phyloP scores from a whole-genome alignment of 257 asterid species.

The Catharanthus roseus region DNA sequence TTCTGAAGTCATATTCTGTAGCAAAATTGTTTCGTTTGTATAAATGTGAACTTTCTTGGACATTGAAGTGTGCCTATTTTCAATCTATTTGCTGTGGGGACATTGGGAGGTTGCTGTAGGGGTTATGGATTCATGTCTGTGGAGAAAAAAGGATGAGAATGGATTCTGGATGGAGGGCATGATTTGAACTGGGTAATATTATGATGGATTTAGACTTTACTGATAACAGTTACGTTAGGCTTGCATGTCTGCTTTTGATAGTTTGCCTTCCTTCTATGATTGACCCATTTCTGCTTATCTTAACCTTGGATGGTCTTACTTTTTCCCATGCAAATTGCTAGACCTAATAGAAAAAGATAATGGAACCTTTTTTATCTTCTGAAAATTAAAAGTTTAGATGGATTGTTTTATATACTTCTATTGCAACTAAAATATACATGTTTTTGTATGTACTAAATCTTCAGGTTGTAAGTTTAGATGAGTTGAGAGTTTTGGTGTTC shows the following conservation, averaged over 20 bases:
- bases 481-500: neutral
- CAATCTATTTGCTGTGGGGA: neutral
- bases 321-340: no score
- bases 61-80: neutral
- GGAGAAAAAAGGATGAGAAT: neutral
- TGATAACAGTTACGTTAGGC: neutral
- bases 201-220: neutral
- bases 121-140: neutral
- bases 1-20: neutral
- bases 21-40: neutral
- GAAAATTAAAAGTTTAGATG: neutral
- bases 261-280: neutral
- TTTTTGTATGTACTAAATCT: neutral
- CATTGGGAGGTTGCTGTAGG: neutral
- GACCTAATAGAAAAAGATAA: neutral
- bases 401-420: neutral
- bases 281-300: neutral
- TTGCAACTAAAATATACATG: neutral
- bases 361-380: neutral
- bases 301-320: no score
- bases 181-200: no score
- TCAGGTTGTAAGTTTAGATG: neutral
- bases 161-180: no score
- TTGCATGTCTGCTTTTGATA: neutral
- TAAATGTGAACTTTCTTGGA: neutral